These are phyloP conservation scores for Arthrobotrys megalospora DNA, from an alignment of 2,329 filamentous ascomycete species.

Conservation along the genomic window DNA sequence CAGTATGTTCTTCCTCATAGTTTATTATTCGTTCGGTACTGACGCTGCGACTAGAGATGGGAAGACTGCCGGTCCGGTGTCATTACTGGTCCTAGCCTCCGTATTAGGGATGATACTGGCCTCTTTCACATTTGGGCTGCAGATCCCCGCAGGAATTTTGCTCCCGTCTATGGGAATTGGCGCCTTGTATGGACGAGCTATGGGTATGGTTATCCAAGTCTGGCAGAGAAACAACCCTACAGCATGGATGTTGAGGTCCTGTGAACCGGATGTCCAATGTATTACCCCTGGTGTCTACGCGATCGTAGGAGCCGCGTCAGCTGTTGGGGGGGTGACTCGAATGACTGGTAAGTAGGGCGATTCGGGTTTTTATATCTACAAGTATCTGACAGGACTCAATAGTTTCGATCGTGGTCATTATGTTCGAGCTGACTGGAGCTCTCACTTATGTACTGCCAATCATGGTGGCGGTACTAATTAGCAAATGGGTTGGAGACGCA, in stretches of 20 bases:
- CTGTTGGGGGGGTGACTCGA: slow-evolving; percentile 91
- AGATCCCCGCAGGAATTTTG: slow-evolving; percentile 95
- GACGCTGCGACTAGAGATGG: slow-evolving; percentile 30
- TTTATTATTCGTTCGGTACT: background rate
- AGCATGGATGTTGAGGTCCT: slow-evolving; percentile 84
- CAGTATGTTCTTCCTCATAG: slow-evolving; percentile 69
- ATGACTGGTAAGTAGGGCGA: slow-evolving; percentile 75
- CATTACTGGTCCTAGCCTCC: slow-evolving; percentile 85
- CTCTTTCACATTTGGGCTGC: slow-evolving; percentile 89
- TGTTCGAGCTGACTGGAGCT: slow-evolving; percentile 98
- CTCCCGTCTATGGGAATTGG: slow-evolving; percentile 97
- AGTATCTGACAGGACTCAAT: background rate
- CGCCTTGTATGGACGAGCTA: slow-evolving; percentile 86
- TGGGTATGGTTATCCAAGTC: slow-evolving; percentile 90
- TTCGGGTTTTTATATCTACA: background rate
- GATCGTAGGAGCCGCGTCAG: slow-evolving; percentile 93
- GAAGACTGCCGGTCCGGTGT: slow-evolving; percentile 81
- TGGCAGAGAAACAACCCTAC: slow-evolving; percentile 83
- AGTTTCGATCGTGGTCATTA: slow-evolving; percentile 98
- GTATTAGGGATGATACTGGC: slow-evolving; percentile 87
- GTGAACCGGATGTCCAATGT: slow-evolving; percentile 87
- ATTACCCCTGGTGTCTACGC: slow-evolving; percentile 96
- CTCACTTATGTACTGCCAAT: slow-evolving; percentile 97
- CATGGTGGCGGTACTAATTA: slow-evolving; percentile 98
- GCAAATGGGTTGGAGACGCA: slow-evolving; percentile 97